Conservation (phyloP, 306 rosid species). For the Vigna reflexopilosa region DNA sequence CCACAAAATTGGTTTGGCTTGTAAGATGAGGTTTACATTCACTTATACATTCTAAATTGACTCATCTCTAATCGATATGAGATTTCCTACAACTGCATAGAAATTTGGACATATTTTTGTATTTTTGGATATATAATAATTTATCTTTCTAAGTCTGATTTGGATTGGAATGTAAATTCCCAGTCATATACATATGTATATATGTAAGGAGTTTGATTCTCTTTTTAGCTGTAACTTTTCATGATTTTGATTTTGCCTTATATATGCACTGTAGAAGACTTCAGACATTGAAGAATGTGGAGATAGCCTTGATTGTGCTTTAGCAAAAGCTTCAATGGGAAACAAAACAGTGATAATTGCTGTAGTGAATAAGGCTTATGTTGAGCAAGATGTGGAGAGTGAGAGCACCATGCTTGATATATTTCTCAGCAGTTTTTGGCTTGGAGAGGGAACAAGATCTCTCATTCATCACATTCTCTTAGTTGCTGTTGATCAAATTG, state of each 20-base stretch:
- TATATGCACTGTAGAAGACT: slow-evolving; percentile 12
- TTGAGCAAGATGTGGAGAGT: slow-evolving; percentile 51
- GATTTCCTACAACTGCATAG: fast-evolving
- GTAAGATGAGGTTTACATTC: fast-evolving
- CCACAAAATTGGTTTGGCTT: fast-evolving
- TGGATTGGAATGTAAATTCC: too few relatives aligned
- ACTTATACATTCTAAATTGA: too few relatives aligned
- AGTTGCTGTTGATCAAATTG: slow-evolving; percentile 69
- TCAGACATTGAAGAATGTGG: not conserved
- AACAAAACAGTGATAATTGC: slow-evolving; percentile 74
- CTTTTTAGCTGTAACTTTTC: too few relatives aligned
- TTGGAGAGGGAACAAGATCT: slow-evolving; percentile 64
- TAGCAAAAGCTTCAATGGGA: slow-evolving; percentile 62
- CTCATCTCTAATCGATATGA: too few relatives aligned
- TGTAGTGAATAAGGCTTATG: slow-evolving; percentile 72
- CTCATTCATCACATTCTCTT: slow-evolving; percentile 63
- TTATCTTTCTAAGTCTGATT: too few relatives aligned
- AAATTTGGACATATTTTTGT: too few relatives aligned
- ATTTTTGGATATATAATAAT: too few relatives aligned
- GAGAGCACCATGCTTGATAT: slow-evolving; percentile 77
- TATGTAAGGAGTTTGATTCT: too few relatives aligned
- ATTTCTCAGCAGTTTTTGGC: slow-evolving; percentile 74
- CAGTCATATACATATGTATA: too few relatives aligned
- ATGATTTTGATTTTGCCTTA: not conserved
- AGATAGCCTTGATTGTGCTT: slow-evolving; percentile 57